Conservation (phyloP, 2,329 filamentous ascomycete genomes). For the Xylaria hypoxylon region DNA sequence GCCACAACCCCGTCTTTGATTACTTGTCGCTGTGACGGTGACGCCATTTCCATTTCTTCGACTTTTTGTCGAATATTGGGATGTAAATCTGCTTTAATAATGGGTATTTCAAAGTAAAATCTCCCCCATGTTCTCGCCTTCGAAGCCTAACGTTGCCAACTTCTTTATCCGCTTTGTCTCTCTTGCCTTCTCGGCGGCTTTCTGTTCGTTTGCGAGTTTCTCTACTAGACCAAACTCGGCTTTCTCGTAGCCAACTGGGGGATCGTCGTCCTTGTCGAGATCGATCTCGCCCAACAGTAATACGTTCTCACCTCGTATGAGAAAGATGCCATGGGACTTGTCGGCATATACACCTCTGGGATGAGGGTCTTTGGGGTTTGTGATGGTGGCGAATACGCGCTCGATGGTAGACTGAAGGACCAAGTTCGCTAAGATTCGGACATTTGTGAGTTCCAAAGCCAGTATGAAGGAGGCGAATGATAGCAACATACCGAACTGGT, state of each 20-base stretch:
- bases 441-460: constrained; percentile 5
- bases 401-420: constrained; percentile 94
- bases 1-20: constrained; percentile 23
- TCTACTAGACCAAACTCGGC: constrained; percentile 78
- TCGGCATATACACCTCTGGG: constrained; percentile 79
- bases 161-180: constrained; percentile 80
- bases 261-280: constrained; percentile 92
- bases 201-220: constrained; percentile 77
- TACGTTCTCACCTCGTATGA: constrained; percentile 97
- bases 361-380: constrained; percentile 51
- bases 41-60: background rate
- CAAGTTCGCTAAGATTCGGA: constrained; percentile 77
- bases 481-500: constrained; percentile 85
- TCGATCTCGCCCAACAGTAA: constrained; percentile 95
- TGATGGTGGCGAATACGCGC: constrained; percentile 73
- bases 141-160: constrained; percentile 83
- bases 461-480: background rate
- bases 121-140: constrained; percentile 85
- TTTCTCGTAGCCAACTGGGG: constrained; percentile 74
- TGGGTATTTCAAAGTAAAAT: constrained; percentile 63
- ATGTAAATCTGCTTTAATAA: background rate
- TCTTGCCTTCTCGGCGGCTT: constrained; percentile 73
- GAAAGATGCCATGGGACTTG: constrained; percentile 84
- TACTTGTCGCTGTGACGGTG: constrained; percentile 12
- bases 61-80: constrained; percentile 4